Evolutionary conservation across 371 early-diverging fungal genomes (phyloP).

Genomic region (Apophysomyces sp.): DNA sequence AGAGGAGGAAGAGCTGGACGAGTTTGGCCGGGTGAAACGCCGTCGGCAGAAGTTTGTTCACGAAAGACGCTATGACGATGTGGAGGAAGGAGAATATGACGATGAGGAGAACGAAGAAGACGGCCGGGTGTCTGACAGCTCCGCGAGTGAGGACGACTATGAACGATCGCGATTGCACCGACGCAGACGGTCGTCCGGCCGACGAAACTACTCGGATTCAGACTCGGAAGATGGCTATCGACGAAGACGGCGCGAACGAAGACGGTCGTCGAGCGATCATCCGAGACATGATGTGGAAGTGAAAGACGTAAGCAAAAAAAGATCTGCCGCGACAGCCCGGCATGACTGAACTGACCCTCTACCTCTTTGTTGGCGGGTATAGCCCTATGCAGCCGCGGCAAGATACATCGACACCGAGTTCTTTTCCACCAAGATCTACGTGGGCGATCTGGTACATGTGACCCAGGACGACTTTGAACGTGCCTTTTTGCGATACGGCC

Average conservation of each 20-base stretch:
- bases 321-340: not conserved
- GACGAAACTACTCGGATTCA: conserved; percentile 25
- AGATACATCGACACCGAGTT: conserved; percentile 62
- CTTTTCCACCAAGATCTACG: conserved; percentile 55
- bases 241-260: conserved; percentile 15
- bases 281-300: not conserved
- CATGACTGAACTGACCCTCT: not conserved
- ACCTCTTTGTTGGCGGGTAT: not conserved
- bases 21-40: conserved; percentile 48
- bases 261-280: conserved; percentile 7
- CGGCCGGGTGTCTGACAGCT: not conserved
- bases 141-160: conserved; percentile 73
- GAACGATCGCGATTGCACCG: conserved; percentile 61
- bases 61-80: not conserved
- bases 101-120: conserved; percentile 34
- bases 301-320: conserved; percentile 22
- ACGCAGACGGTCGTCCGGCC: conserved; percentile 24
- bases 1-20: conserved; percentile 46
- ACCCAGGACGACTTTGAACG: conserved; percentile 31
- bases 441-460: conserved; percentile 51
- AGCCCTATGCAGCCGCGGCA: conserved; percentile 55
- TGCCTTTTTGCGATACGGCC: conserved; percentile 52
- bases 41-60: conserved; percentile 35
- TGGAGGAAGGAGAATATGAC: conserved; percentile 17
- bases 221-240: conserved; percentile 25